Percentiles rank a stretch among this genome's conserved stretches.
These are phyloP conservation scores for Heliamphora exappendiculata DNA, from an alignment of 148 eudicot genomes.

Conservation along the genomic window DNA sequence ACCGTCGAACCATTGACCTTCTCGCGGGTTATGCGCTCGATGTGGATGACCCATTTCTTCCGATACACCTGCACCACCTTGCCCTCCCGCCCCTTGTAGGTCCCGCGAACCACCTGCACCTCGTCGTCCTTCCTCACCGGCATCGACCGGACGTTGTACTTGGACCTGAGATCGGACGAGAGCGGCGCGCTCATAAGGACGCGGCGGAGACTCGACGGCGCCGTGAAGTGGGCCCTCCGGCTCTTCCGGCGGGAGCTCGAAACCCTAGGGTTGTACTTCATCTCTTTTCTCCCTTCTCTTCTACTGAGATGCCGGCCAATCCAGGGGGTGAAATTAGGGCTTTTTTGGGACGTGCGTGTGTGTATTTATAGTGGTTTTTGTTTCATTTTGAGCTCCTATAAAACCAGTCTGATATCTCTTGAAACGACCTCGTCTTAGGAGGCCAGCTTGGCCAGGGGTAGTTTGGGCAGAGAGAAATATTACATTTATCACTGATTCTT, in stretches of 20 bases:
- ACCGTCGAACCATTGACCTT: slow-evolving; percentile 72
- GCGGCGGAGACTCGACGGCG: slow-evolving; percentile 69
- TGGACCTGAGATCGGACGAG: slow-evolving; percentile 50
- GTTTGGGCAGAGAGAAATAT: too few species aligned
- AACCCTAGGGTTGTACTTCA: slow-evolving; percentile 69
- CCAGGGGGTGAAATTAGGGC: slow-evolving; percentile 15
- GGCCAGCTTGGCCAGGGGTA: too few species aligned
- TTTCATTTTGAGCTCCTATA: neutral
- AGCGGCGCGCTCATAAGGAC: slow-evolving; percentile 60
- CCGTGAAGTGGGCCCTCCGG: slow-evolving; percentile 68
- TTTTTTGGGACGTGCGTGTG: neutral
- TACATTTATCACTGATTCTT: too few species aligned
- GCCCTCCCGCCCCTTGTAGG: slow-evolving; percentile 73
- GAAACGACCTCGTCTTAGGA: too few species aligned
- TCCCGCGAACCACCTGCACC: slow-evolving; percentile 61
- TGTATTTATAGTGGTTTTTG: neutral
- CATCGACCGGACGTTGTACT: slow-evolving; percentile 59
- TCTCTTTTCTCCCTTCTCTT: slow-evolving; percentile 20
- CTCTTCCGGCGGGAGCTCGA: slow-evolving; percentile 59
- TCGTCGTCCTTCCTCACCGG: slow-evolving; percentile 74
- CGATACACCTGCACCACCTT: slow-evolving; percentile 68
- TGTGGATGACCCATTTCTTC: slow-evolving; percentile 66
- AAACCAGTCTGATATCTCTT: too few species aligned
- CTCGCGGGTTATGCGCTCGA: slow-evolving; percentile 66
- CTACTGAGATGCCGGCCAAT: neutral